phyloP scores from a whole-genome alignment of 2,329 filamentous ascomycete genomes.

The Colletotrichum sp. region DNA sequence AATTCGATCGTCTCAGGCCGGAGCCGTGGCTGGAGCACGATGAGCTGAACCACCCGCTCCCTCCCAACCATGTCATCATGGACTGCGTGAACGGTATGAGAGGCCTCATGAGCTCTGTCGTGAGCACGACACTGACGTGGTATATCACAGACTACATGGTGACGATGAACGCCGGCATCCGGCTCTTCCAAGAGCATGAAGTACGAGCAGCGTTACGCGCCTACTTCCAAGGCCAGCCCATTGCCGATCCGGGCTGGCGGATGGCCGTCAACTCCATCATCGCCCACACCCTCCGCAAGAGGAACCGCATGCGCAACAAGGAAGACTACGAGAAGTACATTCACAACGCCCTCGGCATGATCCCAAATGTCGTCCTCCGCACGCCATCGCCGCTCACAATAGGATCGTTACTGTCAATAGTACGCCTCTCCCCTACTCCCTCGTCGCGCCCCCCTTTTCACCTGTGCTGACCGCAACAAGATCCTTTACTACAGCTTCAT shows the following conservation, averaged over 20 bases:
- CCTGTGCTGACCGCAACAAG: neutral
- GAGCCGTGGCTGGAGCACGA: neutral
- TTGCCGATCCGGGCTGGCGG: constrained; percentile 2
- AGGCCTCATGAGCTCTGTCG: neutral
- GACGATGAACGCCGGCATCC: neutral
- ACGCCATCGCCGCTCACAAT: constrained; percentile 2
- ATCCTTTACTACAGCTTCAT: constrained; percentile 7
- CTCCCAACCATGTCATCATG: constrained; percentile 15
- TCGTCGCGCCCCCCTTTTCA: neutral
- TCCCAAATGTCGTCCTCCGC: constrained; percentile 4
- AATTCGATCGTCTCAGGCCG: neutral
- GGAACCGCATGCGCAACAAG: constrained; percentile 4
- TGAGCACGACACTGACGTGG: neutral
- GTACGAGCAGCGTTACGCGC: constrained; percentile 1
- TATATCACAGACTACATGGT: neutral
- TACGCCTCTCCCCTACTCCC: neutral
- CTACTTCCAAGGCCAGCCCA: constrained; percentile 11
- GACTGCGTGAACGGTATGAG: constrained; percentile 11
- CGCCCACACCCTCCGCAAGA: neutral
- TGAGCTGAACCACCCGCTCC: constrained; percentile 9
- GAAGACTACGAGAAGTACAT: constrained; percentile 17
- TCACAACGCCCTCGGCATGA: constrained; percentile 10
- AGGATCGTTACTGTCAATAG: neutral
- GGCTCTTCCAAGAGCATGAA: constrained; percentile 11
- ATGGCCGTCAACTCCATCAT: constrained; percentile 12